Percentiles rank a stretch among this genome's conserved stretches.
phyloP scores from a whole-genome alignment of 108 stramenopile species.

The Epipyxis sp. region DNA sequence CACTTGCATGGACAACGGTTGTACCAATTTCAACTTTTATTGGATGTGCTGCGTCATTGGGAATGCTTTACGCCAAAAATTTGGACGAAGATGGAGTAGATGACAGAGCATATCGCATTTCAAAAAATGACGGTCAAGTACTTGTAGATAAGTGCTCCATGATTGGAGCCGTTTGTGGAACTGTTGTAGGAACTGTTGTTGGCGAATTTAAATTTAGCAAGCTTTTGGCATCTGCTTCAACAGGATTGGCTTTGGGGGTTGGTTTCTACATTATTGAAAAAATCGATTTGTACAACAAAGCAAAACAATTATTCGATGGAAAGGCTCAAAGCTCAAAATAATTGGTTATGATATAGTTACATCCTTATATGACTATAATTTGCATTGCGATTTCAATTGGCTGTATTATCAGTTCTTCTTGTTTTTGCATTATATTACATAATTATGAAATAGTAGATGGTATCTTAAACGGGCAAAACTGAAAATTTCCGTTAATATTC shows the following conservation, averaged over 20 bases:
- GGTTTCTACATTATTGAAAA: neutral
- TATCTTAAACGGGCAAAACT: too few relatives aligned
- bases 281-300: neutral
- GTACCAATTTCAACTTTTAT: neutral
- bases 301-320: too few relatives aligned
- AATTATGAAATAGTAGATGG: too few relatives aligned
- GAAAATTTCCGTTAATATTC: too few relatives aligned
- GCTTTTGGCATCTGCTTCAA: neutral
- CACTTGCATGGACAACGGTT: too few relatives aligned
- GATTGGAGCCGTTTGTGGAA: neutral
- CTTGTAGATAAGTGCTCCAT: neutral
- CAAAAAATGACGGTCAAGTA: neutral
- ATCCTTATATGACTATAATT: too few relatives aligned
- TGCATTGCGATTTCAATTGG: too few relatives aligned
- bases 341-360: too few relatives aligned
- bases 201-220: too few relatives aligned
- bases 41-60: neutral
- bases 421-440: too few relatives aligned
- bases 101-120: neutral
- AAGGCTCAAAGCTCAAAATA: too few relatives aligned
- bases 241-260: neutral
- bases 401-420: too few relatives aligned
- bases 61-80: neutral
- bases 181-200: neutral
- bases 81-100: constrained; percentile 4